Conservation (phyloP, 2,329 filamentous ascomycete species). For the Aspergillus quadricinctus region DNA sequence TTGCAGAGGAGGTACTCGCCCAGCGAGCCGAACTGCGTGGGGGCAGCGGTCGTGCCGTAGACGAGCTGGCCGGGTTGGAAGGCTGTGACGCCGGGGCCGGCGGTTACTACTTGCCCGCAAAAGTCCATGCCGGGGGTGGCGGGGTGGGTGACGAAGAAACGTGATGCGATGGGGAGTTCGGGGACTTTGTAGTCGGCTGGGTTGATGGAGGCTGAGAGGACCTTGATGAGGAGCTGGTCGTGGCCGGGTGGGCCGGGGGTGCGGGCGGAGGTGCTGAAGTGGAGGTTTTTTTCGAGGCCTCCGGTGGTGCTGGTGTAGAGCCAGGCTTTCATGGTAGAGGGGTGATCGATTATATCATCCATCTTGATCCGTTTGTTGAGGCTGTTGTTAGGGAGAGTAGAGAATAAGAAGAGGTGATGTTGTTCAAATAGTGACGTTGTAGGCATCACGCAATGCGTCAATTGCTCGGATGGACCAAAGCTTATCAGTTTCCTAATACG, state of each 20-base stretch:
- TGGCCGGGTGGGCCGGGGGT: conserved; percentile 37
- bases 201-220: conserved; percentile 54
- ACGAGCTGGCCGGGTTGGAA: conserved; percentile 43
- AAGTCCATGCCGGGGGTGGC: conserved; percentile 51
- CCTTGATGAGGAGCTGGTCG: conserved; percentile 52
- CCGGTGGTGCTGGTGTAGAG: conserved; percentile 46
- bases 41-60: conserved; percentile 38
- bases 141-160: conserved; percentile 38
- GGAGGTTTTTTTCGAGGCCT: conserved; percentile 52
- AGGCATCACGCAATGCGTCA: no score
- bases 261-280: conserved; percentile 41
- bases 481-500: no score
- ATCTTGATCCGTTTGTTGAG: no score
- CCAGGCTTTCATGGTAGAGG: conserved; percentile 55
- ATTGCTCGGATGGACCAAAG: no score
- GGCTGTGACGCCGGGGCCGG: conserved; percentile 24
- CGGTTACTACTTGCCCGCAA: conserved; percentile 41
- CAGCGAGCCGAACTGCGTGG: conserved; percentile 40
- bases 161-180: conserved; percentile 45
- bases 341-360: not conserved
- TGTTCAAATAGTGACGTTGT: no score
- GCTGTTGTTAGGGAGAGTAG: no score
- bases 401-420: no score
- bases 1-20: conserved; percentile 41
- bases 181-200: conserved; percentile 62